Base-by-base conservation (phyloP, 2,329 filamentous ascomycete genomes). In the Pseudodiploospora longispora region DNA sequence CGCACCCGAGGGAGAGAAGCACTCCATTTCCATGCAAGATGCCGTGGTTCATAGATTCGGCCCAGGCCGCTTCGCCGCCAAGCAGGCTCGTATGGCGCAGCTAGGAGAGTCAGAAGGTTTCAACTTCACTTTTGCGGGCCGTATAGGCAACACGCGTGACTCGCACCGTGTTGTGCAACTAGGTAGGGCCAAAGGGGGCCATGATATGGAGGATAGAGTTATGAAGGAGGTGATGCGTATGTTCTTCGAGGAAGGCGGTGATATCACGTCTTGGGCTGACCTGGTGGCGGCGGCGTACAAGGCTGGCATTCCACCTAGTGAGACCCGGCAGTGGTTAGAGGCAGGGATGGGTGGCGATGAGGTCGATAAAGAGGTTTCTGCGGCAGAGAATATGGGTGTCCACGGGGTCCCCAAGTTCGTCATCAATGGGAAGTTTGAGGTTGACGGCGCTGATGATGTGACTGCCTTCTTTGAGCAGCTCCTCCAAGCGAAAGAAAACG, bases 81-180 rank as follows among this genome's bases (percentile, higher is more conserved):
- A 88, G 46, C 70, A 75, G 44, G 62, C 70, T 38, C 77, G 78
- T 1, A 69, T 90, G 27, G 58, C 65, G 0, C 59, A 69, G 30
- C 62, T 83, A 27, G 87, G 86, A 10, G 67, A 70, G 33, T 65
- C 69, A 27, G 80, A 85, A 40, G 87, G 86, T 1, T 85, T 95
- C 56, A 64, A 76, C 40, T 94, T 94, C 64, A 76, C 75, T 27
- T 85, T 83, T 51, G 75, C 76, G 9, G 85, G 87, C 43, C 78
- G 74, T 51, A 80, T 80, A 5, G 89, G 89, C 39, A 85, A 82
- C 56, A 91, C 87, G 12, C 72, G 87, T 19, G 85, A 94, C 55
- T 85, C 83, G 45, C 88, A 95, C 63, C 77, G 88, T 4, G 59
- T 91, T 48, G 74, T 90, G 37, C 80, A 89, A 65, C 72, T 89